Evolutionary conservation across 2,329 filamentous ascomycete genomes (phyloP).

Genomic region (Dactylonectria estremocensis): DNA sequence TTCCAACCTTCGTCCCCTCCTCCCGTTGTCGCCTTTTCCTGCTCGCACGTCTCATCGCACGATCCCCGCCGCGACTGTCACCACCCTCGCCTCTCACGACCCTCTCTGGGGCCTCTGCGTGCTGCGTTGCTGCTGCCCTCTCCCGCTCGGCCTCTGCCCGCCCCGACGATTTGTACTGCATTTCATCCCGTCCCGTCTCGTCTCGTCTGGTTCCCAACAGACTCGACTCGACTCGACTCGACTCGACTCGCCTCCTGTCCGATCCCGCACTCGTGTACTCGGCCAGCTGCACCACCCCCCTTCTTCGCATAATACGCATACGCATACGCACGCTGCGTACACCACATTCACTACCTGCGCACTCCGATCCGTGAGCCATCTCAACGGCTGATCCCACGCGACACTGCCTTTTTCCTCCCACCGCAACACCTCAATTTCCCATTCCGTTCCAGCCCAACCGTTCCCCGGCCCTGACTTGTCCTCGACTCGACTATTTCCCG

Average conservation of each 20-base stretch:
- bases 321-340: no score
- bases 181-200: slow-evolving; percentile 14
- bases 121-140: slow-evolving; percentile 14
- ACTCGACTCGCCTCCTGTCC: slow-evolving; percentile 9
- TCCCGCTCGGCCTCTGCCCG: slow-evolving; percentile 1
- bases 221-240: slow-evolving; percentile 23
- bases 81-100: slow-evolving; percentile 25
- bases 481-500: slow-evolving; percentile 5
- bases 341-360: slow-evolving; percentile 4
- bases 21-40: slow-evolving; percentile 6
- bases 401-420: slow-evolving; percentile 9
- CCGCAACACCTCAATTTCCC: slow-evolving; percentile 9
- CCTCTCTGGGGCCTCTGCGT: slow-evolving; percentile 26
- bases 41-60: slow-evolving; percentile 10
- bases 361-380: slow-evolving; percentile 13
- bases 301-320: neutral
- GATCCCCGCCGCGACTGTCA: slow-evolving; percentile 20
- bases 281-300: slow-evolving; percentile 13
- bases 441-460: neutral
- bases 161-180: slow-evolving; percentile 19
- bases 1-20: slow-evolving; percentile 22
- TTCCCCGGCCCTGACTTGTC: slow-evolving; percentile 21
- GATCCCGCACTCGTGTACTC: slow-evolving; percentile 4
- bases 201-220: slow-evolving; percentile 21
- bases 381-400: slow-evolving; percentile 21